phyloP scores from a whole-genome alignment of 2,329 filamentous ascomycete species.

The Neonectria faginata region DNA sequence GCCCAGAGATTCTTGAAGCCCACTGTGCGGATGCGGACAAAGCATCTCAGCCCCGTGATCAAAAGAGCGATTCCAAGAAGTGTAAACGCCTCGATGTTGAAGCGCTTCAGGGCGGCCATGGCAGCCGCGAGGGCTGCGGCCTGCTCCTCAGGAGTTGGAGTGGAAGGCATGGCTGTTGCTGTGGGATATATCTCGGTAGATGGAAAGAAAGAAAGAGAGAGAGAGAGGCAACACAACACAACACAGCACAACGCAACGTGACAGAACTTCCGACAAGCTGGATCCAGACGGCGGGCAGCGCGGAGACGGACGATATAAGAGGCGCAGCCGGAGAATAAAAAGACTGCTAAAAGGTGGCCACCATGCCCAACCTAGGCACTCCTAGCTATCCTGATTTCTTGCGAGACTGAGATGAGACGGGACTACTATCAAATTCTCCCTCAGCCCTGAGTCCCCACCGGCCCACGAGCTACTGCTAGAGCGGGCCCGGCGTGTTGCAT shows the following conservation, averaged over 20 bases:
- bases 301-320: conserved; percentile 1
- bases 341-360: not conserved
- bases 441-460: not conserved
- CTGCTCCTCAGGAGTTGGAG: conserved; percentile 32
- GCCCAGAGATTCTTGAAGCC: conserved; percentile 63
- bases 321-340: conserved; percentile 1
- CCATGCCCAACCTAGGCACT: not conserved
- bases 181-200: not conserved
- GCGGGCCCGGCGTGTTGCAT: conserved; percentile 10
- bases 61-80: conserved; percentile 62
- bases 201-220: conserved; percentile 3
- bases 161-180: conserved; percentile 32
- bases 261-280: conserved; percentile 10
- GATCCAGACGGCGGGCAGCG: conserved; percentile 2
- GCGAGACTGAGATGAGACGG: not conserved
- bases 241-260: not conserved
- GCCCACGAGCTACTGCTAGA: not conserved
- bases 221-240: not conserved
- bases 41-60: conserved; percentile 63
- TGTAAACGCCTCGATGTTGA: conserved; percentile 52
- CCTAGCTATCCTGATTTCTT: not conserved
- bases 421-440: conserved; percentile 6
- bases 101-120: conserved; percentile 40
- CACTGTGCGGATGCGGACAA: conserved; percentile 59
- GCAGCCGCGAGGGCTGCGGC: conserved; percentile 40